Percentiles rank a stretch among this genome's conserved stretches.
phyloP scores from a whole-genome alignment of 2,329 filamentous ascomycete species.

The Hirsutella minnesotensis region DNA sequence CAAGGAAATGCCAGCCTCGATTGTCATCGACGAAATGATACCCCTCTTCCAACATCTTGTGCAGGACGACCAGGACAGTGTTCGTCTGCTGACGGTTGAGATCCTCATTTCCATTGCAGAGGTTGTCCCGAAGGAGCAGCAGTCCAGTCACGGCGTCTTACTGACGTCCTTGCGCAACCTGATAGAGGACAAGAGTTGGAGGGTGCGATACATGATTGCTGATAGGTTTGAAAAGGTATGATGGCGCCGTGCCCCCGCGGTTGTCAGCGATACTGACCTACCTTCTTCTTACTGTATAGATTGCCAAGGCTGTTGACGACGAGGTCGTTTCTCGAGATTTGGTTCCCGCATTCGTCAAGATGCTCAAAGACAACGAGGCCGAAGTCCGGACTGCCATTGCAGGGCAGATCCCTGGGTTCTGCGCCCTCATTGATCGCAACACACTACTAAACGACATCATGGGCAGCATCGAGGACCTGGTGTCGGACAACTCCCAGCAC shows the following conservation, averaged over 20 bases:
- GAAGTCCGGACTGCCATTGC: constrained; percentile 95
- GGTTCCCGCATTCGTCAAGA: constrained; percentile 92
- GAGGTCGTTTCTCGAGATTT: constrained; percentile 90
- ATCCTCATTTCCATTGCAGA: constrained; percentile 94
- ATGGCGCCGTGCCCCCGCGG: neutral
- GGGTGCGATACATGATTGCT: constrained; percentile 97
- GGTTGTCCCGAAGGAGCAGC: constrained; percentile 94
- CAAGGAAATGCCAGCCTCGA: constrained; percentile 83
- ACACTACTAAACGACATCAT: constrained; percentile 92
- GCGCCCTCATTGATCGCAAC: constrained; percentile 73
- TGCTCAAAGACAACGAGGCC: constrained; percentile 94
- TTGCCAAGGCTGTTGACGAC: constrained; percentile 95
- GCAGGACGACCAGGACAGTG: constrained; percentile 94
- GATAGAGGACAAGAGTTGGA: constrained; percentile 99
- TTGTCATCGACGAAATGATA: constrained; percentile 98
- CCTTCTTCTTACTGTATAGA: constrained; percentile 37
- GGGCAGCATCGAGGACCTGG: constrained; percentile 89
- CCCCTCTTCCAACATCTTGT: constrained; percentile 95
- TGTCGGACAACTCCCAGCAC: constrained; percentile 92
- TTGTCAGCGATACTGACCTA: neutral
- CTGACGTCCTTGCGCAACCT: constrained; percentile 81
- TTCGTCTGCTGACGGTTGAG: constrained; percentile 89
- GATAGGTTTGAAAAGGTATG: constrained; percentile 92
- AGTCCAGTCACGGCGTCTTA: constrained; percentile 88
- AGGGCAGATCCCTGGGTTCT: constrained; percentile 96